A percentile compares a stretch with the other conserved stretches of the same genome.
These are phyloP conservation scores for Leishmania martiniquensis DNA, from an alignment of 208 protist species.

Conservation along the genomic window DNA sequence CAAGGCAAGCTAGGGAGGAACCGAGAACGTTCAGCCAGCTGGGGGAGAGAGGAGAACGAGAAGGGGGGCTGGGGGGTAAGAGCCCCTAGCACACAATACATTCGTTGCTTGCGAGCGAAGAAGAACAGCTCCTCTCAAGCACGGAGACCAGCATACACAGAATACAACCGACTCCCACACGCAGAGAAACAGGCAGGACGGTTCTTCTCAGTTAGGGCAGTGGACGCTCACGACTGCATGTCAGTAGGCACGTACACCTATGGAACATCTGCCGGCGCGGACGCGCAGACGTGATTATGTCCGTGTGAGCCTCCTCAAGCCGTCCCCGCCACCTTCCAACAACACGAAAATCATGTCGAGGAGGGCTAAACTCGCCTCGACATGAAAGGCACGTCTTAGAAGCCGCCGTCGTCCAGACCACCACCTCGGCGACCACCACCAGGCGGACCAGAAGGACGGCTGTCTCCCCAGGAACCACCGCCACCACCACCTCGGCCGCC, in stretches of 20 bases:
- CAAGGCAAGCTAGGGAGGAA: not conserved
- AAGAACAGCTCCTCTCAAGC: not conserved
- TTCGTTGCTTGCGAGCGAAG: not conserved
- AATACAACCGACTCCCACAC: not conserved
- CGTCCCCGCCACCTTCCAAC: not conserved
- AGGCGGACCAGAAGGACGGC: conserved; percentile 15
- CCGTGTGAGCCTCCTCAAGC: not conserved
- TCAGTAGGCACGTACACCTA: not conserved
- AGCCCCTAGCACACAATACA: not conserved
- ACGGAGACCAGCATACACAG: not conserved
- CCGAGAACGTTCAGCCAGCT: not conserved
- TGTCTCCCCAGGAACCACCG: conserved; percentile 29
- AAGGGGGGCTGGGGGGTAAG: not conserved
- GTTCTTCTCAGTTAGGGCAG: not conserved
- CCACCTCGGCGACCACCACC: conserved; percentile 21
- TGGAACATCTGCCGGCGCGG: too few relatives aligned
- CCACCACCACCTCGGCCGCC: conserved; percentile 36
- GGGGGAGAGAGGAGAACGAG: not conserved
- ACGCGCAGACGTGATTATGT: not conserved
- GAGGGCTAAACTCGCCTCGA: not conserved
- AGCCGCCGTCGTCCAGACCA: conserved; percentile 75
- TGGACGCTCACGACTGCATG: not conserved
- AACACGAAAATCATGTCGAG: not conserved
- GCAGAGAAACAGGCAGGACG: not conserved
- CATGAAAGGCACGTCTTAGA: conserved; percentile 27